phyloP scores from a whole-genome alignment of 2,329 filamentous ascomycete species.

The Stromatinia cepivora region DNA sequence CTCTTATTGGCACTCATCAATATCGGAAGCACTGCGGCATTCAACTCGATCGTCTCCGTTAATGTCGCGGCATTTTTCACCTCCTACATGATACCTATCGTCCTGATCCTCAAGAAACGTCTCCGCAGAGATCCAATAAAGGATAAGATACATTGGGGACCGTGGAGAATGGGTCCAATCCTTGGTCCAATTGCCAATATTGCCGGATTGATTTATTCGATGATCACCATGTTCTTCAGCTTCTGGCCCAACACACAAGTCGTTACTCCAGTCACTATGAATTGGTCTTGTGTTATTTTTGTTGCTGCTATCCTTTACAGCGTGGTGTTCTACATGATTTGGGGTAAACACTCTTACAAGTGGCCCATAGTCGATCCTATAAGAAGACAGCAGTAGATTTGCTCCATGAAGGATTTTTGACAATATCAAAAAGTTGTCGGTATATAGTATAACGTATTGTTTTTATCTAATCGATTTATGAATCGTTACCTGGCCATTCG shows the following conservation, averaged over 20 bases:
- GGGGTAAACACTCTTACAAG: conserved; percentile 45
- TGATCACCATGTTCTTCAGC: conserved; percentile 23
- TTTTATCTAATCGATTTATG: background rate
- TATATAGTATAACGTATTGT: conserved; percentile 14
- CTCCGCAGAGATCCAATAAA: conserved; percentile 31
- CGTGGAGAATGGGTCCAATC: conserved; percentile 21
- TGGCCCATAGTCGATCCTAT: conserved; percentile 45
- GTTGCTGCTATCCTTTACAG: conserved; percentile 14
- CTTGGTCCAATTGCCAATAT: conserved; percentile 26
- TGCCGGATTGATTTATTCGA: conserved; percentile 16
- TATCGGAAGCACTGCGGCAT: conserved; percentile 45
- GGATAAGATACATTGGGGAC: conserved; percentile 26
- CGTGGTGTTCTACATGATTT: conserved; percentile 21
- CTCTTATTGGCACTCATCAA: conserved; percentile 45
- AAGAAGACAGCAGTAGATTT: conserved; percentile 25
- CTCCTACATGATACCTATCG: conserved; percentile 46
- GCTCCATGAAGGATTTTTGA: background rate
- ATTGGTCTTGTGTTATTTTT: conserved; percentile 24
- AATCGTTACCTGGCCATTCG: background rate
- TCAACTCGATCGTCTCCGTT: conserved; percentile 49
- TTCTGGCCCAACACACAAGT: conserved; percentile 20
- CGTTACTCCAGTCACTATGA: conserved; percentile 23
- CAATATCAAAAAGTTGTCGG: background rate
- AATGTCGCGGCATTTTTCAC: conserved; percentile 47
- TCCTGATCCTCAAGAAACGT: conserved; percentile 47